Conservation (phyloP, 73 alveolate species). For the Blepharisma stoltei region DNA sequence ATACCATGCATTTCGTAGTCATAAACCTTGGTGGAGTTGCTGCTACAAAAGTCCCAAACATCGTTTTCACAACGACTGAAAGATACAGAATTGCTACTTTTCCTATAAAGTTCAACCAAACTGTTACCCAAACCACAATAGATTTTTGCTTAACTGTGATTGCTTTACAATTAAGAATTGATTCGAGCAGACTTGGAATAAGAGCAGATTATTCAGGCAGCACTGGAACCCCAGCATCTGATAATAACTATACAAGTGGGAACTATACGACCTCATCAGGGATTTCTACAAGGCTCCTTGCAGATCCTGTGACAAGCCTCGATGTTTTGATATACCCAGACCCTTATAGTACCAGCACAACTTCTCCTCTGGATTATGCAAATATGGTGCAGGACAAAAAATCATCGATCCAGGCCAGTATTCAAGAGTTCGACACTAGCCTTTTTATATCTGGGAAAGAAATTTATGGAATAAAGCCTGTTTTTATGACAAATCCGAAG, state of each 20-base stretch:
- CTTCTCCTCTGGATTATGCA: conserved; percentile 5
- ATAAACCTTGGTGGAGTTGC: neutral
- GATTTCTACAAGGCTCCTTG: neutral
- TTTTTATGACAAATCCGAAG: conserved; percentile 11
- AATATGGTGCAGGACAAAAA: conserved; percentile 4
- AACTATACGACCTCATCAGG: conserved; percentile 6
- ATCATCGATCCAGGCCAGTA: neutral
- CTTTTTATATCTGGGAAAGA: neutral
- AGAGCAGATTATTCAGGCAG: conserved; percentile 17
- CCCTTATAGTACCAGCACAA: neutral
- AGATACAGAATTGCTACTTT: conserved; percentile 7
- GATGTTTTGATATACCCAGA: conserved; percentile 3
- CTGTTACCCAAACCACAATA: neutral
- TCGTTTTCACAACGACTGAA: neutral
- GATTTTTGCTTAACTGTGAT: neutral
- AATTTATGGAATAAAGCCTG: conserved; percentile 21
- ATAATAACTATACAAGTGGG: neutral
- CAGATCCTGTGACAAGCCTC: neutral
- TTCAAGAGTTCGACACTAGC: neutral
- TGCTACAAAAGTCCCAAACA: neutral
- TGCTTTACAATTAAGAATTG: neutral
- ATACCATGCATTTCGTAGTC: neutral
- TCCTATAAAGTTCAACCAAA: neutral
- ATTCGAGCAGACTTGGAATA: neutral
- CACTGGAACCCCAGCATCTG: neutral